Percentiles rank a stretch among this genome's conserved stretches.
Evolutionary conservation across 345 rosid species (phyloP).

Genomic region (Excoecaria agallocha): DNA sequence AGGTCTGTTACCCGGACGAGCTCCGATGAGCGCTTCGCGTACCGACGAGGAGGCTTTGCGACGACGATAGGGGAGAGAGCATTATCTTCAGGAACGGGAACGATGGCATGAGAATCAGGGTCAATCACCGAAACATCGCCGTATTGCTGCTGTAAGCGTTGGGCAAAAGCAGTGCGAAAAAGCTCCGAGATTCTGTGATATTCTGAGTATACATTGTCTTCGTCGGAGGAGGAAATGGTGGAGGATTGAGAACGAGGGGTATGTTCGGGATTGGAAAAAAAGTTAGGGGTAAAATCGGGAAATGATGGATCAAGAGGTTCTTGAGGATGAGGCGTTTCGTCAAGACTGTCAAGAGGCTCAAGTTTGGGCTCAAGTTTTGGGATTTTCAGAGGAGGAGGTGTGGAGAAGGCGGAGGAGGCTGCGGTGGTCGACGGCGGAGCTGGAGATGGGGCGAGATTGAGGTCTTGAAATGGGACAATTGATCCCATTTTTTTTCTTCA

Average conservation of each 20-base stretch:
- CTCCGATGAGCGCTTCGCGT: slow-evolving; percentile 54
- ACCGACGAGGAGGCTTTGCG: slow-evolving; percentile 32
- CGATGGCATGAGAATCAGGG: slow-evolving; percentile 56
- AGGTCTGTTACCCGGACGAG: slow-evolving; percentile 74
- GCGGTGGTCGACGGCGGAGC: slow-evolving; percentile 21
- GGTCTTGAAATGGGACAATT: slow-evolving; percentile 60
- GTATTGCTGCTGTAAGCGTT: slow-evolving; percentile 32
- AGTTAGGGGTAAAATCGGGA: slow-evolving; percentile 27
- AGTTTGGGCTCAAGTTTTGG: slow-evolving; percentile 54
- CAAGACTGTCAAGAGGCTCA: slow-evolving; percentile 50
- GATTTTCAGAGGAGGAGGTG: slow-evolving; percentile 22
- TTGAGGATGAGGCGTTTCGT: slow-evolving; percentile 20
- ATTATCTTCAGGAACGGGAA: slow-evolving; percentile 34
- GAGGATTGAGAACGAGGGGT: slow-evolving; percentile 33
- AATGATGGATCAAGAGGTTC: neutral
- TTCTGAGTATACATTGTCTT: slow-evolving; percentile 45
- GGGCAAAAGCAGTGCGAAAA: slow-evolving; percentile 55
- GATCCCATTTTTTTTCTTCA: slow-evolving; percentile 41
- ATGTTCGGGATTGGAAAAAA: slow-evolving; percentile 31
- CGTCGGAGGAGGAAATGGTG: slow-evolving; percentile 20
- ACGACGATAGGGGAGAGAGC: slow-evolving; percentile 18
- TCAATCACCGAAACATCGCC: slow-evolving; percentile 39
- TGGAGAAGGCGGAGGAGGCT: slow-evolving; percentile 22
- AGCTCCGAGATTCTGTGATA: slow-evolving; percentile 52
- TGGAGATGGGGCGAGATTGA: slow-evolving; percentile 36